Evolutionary conservation across 495 filamentous ascomycete genomes (phyloP).

Genomic region (Tuber magnatum): DNA sequence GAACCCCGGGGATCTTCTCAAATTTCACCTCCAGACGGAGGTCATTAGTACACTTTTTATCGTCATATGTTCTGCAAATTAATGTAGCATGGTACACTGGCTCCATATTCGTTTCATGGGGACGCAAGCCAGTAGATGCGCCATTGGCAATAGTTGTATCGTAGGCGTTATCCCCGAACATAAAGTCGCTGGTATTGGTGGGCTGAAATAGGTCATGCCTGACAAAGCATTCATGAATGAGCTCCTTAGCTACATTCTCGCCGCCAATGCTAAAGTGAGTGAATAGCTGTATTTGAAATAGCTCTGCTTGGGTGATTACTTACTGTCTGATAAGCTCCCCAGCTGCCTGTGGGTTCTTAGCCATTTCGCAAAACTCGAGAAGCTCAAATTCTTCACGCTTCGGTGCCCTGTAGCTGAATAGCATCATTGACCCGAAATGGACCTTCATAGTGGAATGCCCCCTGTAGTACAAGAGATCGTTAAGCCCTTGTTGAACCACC

Average conservation of each 20-base stretch:
- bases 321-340: conserved; percentile 37
- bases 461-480: conserved; percentile 34
- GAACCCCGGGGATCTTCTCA: conserved; percentile 29
- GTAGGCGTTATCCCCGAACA: conserved; percentile 26
- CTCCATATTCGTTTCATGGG: conserved; percentile 7
- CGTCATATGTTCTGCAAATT: conserved; percentile 24
- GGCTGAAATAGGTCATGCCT: conserved; percentile 34
- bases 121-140: neutral
- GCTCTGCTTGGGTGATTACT: neutral
- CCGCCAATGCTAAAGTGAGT: conserved; percentile 25
- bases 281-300: conserved; percentile 1
- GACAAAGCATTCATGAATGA: conserved; percentile 27
- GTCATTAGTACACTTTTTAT: conserved; percentile 17
- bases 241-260: conserved; percentile 29
- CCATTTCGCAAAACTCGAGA: conserved; percentile 22
- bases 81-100: conserved; percentile 32
- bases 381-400: conserved; percentile 14
- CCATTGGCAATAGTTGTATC: neutral
- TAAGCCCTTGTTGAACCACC: conserved; percentile 24
- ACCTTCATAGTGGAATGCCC: conserved; percentile 34
- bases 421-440: conserved; percentile 36
- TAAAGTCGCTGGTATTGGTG: conserved; percentile 23
- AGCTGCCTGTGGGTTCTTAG: conserved; percentile 21
- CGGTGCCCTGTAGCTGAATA: conserved; percentile 29
- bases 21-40: conserved; percentile 37